Base-by-base conservation (phyloP, 2,329 filamentous ascomycete genomes). In the Claviceps digitariae region DNA sequence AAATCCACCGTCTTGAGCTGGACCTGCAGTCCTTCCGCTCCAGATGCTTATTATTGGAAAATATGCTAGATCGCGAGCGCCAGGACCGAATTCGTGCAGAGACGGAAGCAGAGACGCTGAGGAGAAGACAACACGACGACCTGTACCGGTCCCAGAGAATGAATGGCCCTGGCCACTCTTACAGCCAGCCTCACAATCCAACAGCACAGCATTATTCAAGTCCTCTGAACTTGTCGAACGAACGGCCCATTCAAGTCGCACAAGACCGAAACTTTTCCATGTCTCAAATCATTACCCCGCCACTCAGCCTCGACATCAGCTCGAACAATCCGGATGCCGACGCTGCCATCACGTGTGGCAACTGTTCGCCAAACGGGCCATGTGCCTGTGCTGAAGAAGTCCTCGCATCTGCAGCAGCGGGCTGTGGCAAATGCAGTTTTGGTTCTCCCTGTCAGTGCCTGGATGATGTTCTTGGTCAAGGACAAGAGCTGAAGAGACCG, bases 21-120 rank as follows among this genome's bases (percentile, higher is more conserved):
- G 82, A 88, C 59, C 70, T 87, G 3, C 80, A 86, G 61, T 79
- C 81, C 20, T 82, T 84, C 59, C 79, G 76, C 40, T 77, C 74
- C 29, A 75, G 78, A 56, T 86, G 82, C 64, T 71, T 79, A 59
- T 71, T 76, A 27, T 68, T 87, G 25, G 82, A 87, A 66, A 79
- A 75, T 55, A 75, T 83, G 65, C 72, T 87, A 9, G 78, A 81
- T 54, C 74, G 75, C 55, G 79, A 82, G 64, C 74, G 76, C 17
- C 67, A 74, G 56, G 73, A 75, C 47, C 70, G 74, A 20, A 66
- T 72, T 53, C 68, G 67, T 47, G 69, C 69, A 50, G 71, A 73
- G 60, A 67, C 68, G 4, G 67, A 74, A 50, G 65, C 69, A 4
- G 66, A 69, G 52, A 61, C 63, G 3, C 60, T 69, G 20, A 64